Evolutionary conservation across 139 green algal species (phyloP), one percentile per base, ranked within the genome.

Genomic region (Chlamydomonas asymmetrica): DNA sequence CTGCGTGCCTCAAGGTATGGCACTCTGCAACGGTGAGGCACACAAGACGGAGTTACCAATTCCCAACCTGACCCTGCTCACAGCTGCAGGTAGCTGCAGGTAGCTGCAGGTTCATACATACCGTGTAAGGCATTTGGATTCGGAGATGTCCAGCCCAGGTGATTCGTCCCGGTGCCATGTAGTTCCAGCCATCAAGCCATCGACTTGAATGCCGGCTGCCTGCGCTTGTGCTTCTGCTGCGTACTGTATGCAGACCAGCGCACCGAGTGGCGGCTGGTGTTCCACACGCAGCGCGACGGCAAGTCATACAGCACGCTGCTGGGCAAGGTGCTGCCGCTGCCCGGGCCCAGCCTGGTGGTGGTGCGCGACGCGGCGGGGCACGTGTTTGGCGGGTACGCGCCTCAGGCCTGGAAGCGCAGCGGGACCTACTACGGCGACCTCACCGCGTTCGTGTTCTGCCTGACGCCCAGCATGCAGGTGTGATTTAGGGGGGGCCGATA

Each of bases 231-330:
- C 27, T 37, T 5, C 66, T 41, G 25, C 18, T 5, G 29, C 27
- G 31, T 50, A 25, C 32, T 23, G 27, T n/a, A 3, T 22, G 38
- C 79, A 80, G 79, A 74, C 39, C 54, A 82, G 73, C 73, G 76
- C n/a, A 27, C 5, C 8, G 72, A 82, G 62, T 92, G 87, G 87
- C 73, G 82, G 34, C 75, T 87, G 66, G 39, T 90, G 29, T 92
- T 92, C 76, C 76, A 68, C 82, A 84, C 73, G 13, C 54, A 81
- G 27, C 70, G 76, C 6, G 72, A 90, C 41, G 87, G 87, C 61
- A 82, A 88, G 75, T 85, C 71, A 39, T 92, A 88, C 76, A 82
- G 82, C 68, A 92, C 87, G 8, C 80, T 89, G 64, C 81, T 89
- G 65, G 77, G 77, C 32, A 57, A 56, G 9, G 35, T 73, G 23